phyloP scores from a whole-genome alignment of 176 grass and related monocot genomes.

The Lolium rigidum region DNA sequence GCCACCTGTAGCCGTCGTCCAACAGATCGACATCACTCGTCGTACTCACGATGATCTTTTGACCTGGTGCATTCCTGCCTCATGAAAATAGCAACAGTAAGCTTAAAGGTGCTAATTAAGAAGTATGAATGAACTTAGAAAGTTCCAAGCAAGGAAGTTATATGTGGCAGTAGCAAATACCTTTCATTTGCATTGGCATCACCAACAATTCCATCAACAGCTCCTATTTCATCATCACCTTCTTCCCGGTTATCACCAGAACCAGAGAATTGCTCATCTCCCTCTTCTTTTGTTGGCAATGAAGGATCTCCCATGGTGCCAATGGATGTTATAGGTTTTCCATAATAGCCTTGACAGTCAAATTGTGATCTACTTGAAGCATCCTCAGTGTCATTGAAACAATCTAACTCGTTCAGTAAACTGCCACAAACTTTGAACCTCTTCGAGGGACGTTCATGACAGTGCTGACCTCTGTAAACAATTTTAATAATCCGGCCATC shows the following conservation, averaged over 20 bases:
- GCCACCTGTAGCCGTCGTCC: conserved; percentile 78
- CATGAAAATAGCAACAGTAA: not conserved
- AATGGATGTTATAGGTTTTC: conserved; percentile 10
- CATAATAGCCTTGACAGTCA: conserved; percentile 8
- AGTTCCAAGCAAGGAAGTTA: not conserved
- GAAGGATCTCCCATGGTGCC: not conserved
- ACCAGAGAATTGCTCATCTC: conserved; percentile 30
- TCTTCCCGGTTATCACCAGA: conserved; percentile 31
- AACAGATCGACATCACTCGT: conserved; percentile 78
- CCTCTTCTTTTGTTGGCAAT: not conserved
- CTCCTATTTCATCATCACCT: not conserved
- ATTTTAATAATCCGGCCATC: conserved; percentile 45
- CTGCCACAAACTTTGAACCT: conserved; percentile 18
- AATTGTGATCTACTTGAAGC: conserved; percentile 35
- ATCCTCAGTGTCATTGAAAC: conserved; percentile 4
- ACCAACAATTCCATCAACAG: not conserved
- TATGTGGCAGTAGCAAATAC: conserved; percentile 28
- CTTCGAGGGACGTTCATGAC: conserved; percentile 30
- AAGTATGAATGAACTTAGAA: not conserved
- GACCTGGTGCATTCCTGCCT: conserved; percentile 41
- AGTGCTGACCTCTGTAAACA: conserved; percentile 44
- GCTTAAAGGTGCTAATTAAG: not conserved
- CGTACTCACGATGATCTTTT: conserved; percentile 76
- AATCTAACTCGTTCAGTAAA: conserved; percentile 27
- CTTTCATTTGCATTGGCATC: conserved; percentile 13